A percentile compares a stretch with the other conserved stretches of the same genome.
Conservation (phyloP, 2,329 filamentous ascomycete genomes). For the Scedosporium dehoogii region DNA sequence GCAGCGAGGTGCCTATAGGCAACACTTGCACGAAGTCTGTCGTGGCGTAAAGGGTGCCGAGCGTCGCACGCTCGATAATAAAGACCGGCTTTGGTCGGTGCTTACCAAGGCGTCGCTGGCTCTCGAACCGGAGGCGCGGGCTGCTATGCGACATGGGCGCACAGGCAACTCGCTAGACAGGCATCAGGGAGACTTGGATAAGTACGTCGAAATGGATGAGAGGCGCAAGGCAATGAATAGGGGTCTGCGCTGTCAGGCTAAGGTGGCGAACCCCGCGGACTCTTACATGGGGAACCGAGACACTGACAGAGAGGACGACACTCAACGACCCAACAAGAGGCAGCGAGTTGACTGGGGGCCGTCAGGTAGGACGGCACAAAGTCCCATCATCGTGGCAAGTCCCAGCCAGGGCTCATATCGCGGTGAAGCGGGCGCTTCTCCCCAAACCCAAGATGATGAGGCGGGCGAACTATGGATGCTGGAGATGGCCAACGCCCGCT, state of each 20-base stretch:
- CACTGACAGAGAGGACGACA: too few relatives aligned
- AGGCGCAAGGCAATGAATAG: not conserved
- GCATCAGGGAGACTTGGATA: conserved; percentile 18
- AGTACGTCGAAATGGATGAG: conserved; percentile 5
- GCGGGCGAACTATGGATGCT: too few relatives aligned
- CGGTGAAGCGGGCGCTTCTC: too few relatives aligned
- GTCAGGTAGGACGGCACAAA: too few relatives aligned
- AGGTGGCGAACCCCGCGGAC: not conserved
- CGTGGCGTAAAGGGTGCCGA: not conserved
- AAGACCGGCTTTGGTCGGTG: conserved; percentile 20
- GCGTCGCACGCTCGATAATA: conserved; percentile 8
- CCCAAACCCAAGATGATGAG: too few relatives aligned
- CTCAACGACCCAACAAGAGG: too few relatives aligned
- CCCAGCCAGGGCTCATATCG: too few relatives aligned
- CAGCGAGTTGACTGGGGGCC: too few relatives aligned
- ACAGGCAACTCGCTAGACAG: conserved; percentile 15
- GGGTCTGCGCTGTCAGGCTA: not conserved
- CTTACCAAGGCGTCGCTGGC: conserved; percentile 17
- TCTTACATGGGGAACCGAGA: too few relatives aligned
- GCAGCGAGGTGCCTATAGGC: not conserved
- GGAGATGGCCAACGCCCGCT: not conserved
- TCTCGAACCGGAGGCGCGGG: conserved; percentile 8
- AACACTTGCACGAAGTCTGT: not conserved
- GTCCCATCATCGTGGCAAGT: too few relatives aligned
- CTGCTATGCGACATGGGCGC: conserved; percentile 9